phyloP scores from a whole-genome alignment of 2,329 filamentous ascomycete genomes.

The Colletotrichum spaethianum region DNA sequence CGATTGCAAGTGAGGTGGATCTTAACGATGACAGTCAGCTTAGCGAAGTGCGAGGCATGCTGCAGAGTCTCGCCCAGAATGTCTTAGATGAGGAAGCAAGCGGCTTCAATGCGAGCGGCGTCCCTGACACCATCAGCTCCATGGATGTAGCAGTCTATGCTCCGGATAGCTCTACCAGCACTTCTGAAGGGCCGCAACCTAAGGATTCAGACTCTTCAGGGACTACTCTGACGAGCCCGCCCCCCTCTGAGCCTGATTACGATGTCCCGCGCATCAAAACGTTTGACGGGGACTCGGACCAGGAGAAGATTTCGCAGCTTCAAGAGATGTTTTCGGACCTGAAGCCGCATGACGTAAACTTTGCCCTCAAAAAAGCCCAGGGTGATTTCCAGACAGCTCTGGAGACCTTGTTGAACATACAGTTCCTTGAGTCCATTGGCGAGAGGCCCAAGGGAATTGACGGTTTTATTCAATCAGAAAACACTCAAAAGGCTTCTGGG shows the following conservation, averaged over 20 bases:
- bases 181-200: constrained; percentile 46
- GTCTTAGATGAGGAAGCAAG: constrained; percentile 78
- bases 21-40: constrained; percentile 67
- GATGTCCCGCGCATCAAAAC: constrained; percentile 41
- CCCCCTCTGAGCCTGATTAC: constrained; percentile 32
- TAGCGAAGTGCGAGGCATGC: constrained; percentile 67
- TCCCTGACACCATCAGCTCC: constrained; percentile 60
- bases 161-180: constrained; percentile 44
- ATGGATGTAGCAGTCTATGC: constrained; percentile 46
- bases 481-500: constrained; percentile 47
- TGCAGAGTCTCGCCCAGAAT: constrained; percentile 76
- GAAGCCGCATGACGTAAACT: constrained; percentile 74
- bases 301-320: constrained; percentile 76
- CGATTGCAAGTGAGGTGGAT: constrained; percentile 83
- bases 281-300: constrained; percentile 61
- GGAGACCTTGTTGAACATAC: constrained; percentile 84
- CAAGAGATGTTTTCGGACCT: constrained; percentile 80
- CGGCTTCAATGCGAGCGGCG: constrained; percentile 84
- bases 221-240: constrained; percentile 44
- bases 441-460: constrained; percentile 82
- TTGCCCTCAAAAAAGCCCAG: constrained; percentile 76
- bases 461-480: constrained; percentile 76
- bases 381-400: constrained; percentile 79
- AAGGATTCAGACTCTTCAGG: constrained; percentile 49
- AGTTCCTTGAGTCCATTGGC: constrained; percentile 80